A percentile compares a stretch with the other conserved stretches of the same genome.
phyloP scores from a whole-genome alignment of 139 green algal species.

The Chlamydomonas schloesseri region DNA sequence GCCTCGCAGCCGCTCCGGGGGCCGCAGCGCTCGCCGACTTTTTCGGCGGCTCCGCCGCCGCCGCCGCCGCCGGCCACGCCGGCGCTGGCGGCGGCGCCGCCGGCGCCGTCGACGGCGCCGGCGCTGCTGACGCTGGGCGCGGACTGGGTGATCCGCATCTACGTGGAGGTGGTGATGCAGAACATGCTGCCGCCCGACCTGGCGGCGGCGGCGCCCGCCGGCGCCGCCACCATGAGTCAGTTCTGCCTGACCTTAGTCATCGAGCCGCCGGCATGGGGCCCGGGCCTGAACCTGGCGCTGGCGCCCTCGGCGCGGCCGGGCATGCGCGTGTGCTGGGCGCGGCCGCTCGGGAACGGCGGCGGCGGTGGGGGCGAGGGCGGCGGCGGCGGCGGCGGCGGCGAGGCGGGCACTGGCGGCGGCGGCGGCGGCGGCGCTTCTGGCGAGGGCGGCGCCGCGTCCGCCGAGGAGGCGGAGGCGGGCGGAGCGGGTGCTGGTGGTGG shows the following conservation, averaged over 20 bases:
- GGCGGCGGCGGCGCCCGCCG: neutral
- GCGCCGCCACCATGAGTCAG: constrained; percentile 56
- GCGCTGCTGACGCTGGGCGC: constrained; percentile 71
- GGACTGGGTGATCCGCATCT: constrained; percentile 73
- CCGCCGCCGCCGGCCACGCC: constrained; percentile 31
- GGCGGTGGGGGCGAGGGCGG: neutral
- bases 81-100: constrained; percentile 9
- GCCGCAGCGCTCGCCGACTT: neutral
- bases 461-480: neutral
- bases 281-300: constrained; percentile 5
- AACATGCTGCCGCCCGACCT: constrained; percentile 46
- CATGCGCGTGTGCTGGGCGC: constrained; percentile 60
- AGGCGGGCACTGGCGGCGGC: neutral
- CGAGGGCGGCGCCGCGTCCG: too few relatives aligned
- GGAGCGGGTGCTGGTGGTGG: neutral
- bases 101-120: constrained; percentile 46
- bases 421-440: neutral
- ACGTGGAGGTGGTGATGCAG: constrained; percentile 71
- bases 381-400: neutral
- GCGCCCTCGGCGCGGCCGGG: constrained; percentile 31
- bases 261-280: constrained; percentile 54
- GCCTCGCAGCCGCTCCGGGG: neutral
- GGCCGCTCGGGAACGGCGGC: constrained; percentile 17
- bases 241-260: constrained; percentile 79
- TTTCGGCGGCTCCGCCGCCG: neutral